phyloP scores from a whole-genome alignment of 805 yeast species.

The Yarrowia sp. region DNA sequence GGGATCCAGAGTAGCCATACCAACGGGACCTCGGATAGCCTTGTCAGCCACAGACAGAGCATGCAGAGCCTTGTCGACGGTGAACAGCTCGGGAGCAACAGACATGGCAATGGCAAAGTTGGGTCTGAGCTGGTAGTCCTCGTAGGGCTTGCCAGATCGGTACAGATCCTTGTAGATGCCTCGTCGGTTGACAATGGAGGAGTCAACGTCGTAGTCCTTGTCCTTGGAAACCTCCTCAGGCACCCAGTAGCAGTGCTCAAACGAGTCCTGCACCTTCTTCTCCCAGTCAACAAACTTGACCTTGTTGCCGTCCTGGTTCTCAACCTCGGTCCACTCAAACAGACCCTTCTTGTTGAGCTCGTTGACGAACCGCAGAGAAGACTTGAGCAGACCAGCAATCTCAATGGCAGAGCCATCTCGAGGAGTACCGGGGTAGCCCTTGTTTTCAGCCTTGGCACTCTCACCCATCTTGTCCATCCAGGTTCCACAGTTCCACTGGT shows the following conservation, averaged over 20 bases:
- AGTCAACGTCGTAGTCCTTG: slow-evolving; percentile 54
- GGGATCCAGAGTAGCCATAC: slow-evolving; percentile 91
- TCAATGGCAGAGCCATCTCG: slow-evolving; percentile 97
- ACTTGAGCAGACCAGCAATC: slow-evolving; percentile 82
- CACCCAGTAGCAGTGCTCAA: slow-evolving; percentile 74
- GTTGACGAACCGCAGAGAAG: slow-evolving; percentile 75
- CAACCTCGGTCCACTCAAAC: slow-evolving; percentile 58
- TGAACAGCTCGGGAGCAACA: slow-evolving; percentile 92
- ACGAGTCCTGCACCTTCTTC: slow-evolving; percentile 58
- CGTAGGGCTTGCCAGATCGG: slow-evolving; percentile 78
- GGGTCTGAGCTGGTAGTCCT: slow-evolving; percentile 90
- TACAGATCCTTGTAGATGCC: slow-evolving; percentile 91
- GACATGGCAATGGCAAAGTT: slow-evolving; percentile 89
- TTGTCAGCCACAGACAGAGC: slow-evolving; percentile 72
- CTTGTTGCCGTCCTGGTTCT: slow-evolving; percentile 53
- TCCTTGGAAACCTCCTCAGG: slow-evolving; percentile 68
- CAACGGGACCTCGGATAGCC: slow-evolving; percentile 79
- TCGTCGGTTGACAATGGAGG: slow-evolving; percentile 71
- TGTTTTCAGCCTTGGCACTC: slow-evolving; percentile 71
- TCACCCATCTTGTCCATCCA: slow-evolving; percentile 99
- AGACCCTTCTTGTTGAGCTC: slow-evolving; percentile 51
- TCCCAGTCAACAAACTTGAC: slow-evolving; percentile 72
- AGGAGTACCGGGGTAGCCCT: slow-evolving; percentile 97
- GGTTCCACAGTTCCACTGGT: slow-evolving; percentile 91
- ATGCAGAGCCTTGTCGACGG: slow-evolving; percentile 53